Base-by-base conservation (phyloP, 331 rosid genomes). In the Phaseolus coccineus region DNA sequence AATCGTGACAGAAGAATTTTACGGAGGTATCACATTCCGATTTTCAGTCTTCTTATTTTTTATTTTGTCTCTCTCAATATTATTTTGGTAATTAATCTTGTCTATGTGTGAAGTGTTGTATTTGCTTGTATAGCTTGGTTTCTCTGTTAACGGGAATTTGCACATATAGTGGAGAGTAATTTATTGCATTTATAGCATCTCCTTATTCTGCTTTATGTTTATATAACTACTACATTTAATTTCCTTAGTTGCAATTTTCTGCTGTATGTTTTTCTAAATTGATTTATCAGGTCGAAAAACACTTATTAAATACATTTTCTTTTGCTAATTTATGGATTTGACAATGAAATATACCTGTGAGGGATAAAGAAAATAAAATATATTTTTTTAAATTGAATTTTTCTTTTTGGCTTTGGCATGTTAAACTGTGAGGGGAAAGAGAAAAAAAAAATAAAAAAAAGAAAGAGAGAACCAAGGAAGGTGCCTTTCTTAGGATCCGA, bases 401-500 rank as follows among this genome's bases (percentile, higher is more conserved):
- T 65, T 8, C 25, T 6, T 75, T 19, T 19, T n/a, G n/a, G 57
- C 2, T 58, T 58, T 14, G 78, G n/a, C 42, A 4, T 4, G 37
- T 44, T 25, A 5, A 42, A 61, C n/a, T n/a, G 3, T 3, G 44
- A 30, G 4, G 22, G 2, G 14, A n/a, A 10, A 22, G 81, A 42
- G 82, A 59, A 47, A 57, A 27, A 44, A 35, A 6, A 35, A 30
- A 30, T 0, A 19, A 30, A 73, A 44, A 7, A 6, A 39, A 6
- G 40, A 37, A 39, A 39, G 19, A 53, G 9, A 4, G n/a, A 51
- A 51, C 9, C 1, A 33, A 71, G 44, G 77, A 75, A 82, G 76
- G 85, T 84, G 78, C 90, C 46, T 50, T 62, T 72, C 59, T 28
- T 63, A 52, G 50, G 52, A 65, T 51, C 70, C 88, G 88, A 81